Evolutionary conservation across 129 eudicot species (phyloP).

Genomic region (Flaveria robusta): DNA sequence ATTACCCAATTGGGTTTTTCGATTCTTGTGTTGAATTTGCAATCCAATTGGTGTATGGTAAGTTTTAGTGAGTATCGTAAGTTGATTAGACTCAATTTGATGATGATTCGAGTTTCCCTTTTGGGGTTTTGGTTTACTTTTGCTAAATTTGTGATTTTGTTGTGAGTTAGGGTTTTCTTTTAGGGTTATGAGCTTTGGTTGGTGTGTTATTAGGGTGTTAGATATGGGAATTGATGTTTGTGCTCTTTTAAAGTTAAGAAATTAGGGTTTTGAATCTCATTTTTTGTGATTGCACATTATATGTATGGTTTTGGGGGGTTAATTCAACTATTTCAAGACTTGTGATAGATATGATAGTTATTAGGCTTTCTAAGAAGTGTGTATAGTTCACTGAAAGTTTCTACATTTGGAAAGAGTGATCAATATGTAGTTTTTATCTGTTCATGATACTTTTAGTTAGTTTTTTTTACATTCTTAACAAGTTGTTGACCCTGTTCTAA

Average conservation of each 20-base stretch:
- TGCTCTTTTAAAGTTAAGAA: slow-evolving; percentile 15
- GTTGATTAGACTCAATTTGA: slow-evolving; percentile 24
- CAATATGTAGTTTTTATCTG: neutral
- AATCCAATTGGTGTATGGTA: slow-evolving; percentile 1
- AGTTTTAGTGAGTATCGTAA: slow-evolving; percentile 17
- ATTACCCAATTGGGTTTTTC: neutral
- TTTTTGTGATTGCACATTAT: neutral
- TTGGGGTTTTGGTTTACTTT: slow-evolving; percentile 23
- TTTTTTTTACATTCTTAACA: neutral
- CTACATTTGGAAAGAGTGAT: slow-evolving; percentile 1
- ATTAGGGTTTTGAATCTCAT: slow-evolving; percentile 28
- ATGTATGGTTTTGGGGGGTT: neutral
- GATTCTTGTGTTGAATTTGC: neutral
- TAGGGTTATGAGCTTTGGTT: slow-evolving; percentile 10
- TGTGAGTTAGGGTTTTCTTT: slow-evolving; percentile 20
- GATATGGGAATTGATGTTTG: slow-evolving; percentile 14
- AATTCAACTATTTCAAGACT: neutral
- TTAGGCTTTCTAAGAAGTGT: slow-evolving; percentile 15
- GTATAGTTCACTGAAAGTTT: neutral
- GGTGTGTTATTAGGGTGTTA: slow-evolving; percentile 20
- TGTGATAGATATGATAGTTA: neutral
- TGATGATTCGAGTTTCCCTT: slow-evolving; percentile 22
- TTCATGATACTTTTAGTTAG: neutral
- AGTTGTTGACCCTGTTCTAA: neutral
- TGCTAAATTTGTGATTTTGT: slow-evolving; percentile 2